Base-by-base conservation (phyloP, 1,284 basidiomycete genomes). In the Ganoderma meredithae region DNA sequence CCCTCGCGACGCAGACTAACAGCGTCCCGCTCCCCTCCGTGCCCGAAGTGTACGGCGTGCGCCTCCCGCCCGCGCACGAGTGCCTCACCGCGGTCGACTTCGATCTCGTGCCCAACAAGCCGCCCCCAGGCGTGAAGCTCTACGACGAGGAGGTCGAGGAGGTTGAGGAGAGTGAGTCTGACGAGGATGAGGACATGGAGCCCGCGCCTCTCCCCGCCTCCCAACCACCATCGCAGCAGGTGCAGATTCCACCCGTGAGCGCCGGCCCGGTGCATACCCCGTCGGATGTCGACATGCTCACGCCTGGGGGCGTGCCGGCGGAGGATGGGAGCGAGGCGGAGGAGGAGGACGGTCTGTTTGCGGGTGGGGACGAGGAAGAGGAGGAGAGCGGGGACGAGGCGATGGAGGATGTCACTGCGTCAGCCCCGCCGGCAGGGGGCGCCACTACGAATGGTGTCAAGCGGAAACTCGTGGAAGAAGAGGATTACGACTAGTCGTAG, bases 41-140 rank as follows among this genome's bases (percentile, higher is more conserved):
- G 12, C 94, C 94, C n/a, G 97, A 99, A 82, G 91, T 96, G 1
- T 98, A 98, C 81, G 97, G 97, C 43, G 89, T 99, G 60, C 91
- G 96, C 25, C 83, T 99, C 25, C 97, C 97, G 0, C 91, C 93
- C 3, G 77, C 89, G 13, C 82, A 89, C 33, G 95, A 98, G 52
- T 93, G 95, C 66, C 86, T 99, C 44, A 95, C 95, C 13, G 87
- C 94, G 25, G 90, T 98, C 72, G 95, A 98, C 83, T 99, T 99
- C 82, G 91, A 96, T 75, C 88, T 99, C 74, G 87, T 98, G 0
- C 96, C 97, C 9, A 96, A 95, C 78, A 89, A 91, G 75, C 89
- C 94, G 17, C 90, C 93, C 25, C 89, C 92, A 5, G 89, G 86
- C 53, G 86, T 90, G 63, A 90, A 88, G 73, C 80, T 91, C 33